Conservation (phyloP, 75 land plant genomes). For the Isoetes taiwanensis region DNA sequence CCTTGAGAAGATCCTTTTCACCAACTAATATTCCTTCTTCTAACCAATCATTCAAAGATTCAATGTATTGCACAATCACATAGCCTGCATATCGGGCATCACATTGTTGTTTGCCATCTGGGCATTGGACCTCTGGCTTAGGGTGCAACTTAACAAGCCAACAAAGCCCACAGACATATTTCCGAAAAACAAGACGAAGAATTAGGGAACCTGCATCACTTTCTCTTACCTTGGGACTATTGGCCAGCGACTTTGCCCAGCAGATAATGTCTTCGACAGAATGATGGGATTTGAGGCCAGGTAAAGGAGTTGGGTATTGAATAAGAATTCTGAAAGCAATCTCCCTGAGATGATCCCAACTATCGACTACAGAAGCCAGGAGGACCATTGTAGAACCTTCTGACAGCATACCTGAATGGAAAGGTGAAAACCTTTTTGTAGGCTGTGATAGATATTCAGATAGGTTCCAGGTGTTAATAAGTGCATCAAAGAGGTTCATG, state of each 20-base stretch:
- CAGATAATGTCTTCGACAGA: slow-evolving; percentile 33
- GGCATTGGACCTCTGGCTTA: background rate
- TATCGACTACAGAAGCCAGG: slow-evolving; percentile 86
- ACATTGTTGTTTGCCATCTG: background rate
- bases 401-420: slow-evolving; percentile 39
- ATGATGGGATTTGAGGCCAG: slow-evolving; percentile 49
- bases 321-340: slow-evolving; percentile 66
- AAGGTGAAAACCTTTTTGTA: slow-evolving; percentile 26
- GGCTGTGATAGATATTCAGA: slow-evolving; percentile 9
- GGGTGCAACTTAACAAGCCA: slow-evolving; percentile 53
- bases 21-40: slow-evolving; percentile 53
- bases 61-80: slow-evolving; percentile 49
- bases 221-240: slow-evolving; percentile 93
- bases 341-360: slow-evolving; percentile 94
- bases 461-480: slow-evolving; percentile 60
- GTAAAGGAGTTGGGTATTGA: slow-evolving; percentile 81
- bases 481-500: slow-evolving; percentile 67
- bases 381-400: slow-evolving; percentile 58
- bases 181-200: slow-evolving; percentile 68
- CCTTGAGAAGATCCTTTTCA: slow-evolving; percentile 71
- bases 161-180: slow-evolving; percentile 79
- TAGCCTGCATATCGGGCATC: background rate
- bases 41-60: slow-evolving; percentile 73
- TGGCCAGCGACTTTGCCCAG: slow-evolving; percentile 77
- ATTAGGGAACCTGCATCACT: slow-evolving; percentile 95